phyloP scores from a whole-genome alignment of 192 early-diverging fungal genomes.

The Polychytrium aggregatum region DNA sequence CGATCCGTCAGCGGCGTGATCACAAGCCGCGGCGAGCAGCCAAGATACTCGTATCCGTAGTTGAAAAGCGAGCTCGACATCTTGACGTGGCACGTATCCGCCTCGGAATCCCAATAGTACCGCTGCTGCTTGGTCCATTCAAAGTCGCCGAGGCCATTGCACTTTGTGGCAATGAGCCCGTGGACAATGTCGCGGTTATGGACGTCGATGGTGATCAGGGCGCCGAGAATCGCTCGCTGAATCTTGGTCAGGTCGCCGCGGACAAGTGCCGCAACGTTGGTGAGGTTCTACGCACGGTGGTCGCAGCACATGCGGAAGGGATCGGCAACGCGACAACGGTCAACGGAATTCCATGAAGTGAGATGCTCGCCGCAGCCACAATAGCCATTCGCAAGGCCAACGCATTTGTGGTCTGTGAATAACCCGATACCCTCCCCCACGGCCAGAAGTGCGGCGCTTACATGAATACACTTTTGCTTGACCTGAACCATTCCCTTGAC shows the following conservation, averaged over 20 bases:
- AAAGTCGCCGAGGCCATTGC: slow-evolving; percentile 37
- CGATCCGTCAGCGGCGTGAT: slow-evolving; percentile 52
- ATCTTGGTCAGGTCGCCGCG: slow-evolving; percentile 47
- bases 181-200: slow-evolving; percentile 50
- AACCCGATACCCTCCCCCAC: too few relatives aligned
- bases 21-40: slow-evolving; percentile 47
- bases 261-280: slow-evolving; percentile 39
- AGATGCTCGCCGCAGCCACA: too few relatives aligned
- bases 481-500: slow-evolving; percentile 18
- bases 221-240: slow-evolving; percentile 43
- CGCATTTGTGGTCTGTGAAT: too few relatives aligned
- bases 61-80: slow-evolving; percentile 47
- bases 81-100: slow-evolving; percentile 43
- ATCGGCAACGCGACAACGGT: too few relatives aligned
- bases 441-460: slow-evolving; percentile 3
- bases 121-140: slow-evolving; percentile 51
- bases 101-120: slow-evolving; percentile 51
- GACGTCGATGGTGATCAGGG: slow-evolving; percentile 51
- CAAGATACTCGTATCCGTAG: slow-evolving; percentile 53
- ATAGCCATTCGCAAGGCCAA: too few relatives aligned
- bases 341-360: too few relatives aligned
- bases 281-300: slow-evolving; percentile 28
- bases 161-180: slow-evolving; percentile 26
- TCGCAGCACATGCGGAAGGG: too few relatives aligned
- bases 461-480: slow-evolving; percentile 31